These are phyloP conservation scores for Phytophthora macrochlamydospora DNA, from an alignment of 352 stramenopile genomes.

Conservation along the genomic window DNA sequence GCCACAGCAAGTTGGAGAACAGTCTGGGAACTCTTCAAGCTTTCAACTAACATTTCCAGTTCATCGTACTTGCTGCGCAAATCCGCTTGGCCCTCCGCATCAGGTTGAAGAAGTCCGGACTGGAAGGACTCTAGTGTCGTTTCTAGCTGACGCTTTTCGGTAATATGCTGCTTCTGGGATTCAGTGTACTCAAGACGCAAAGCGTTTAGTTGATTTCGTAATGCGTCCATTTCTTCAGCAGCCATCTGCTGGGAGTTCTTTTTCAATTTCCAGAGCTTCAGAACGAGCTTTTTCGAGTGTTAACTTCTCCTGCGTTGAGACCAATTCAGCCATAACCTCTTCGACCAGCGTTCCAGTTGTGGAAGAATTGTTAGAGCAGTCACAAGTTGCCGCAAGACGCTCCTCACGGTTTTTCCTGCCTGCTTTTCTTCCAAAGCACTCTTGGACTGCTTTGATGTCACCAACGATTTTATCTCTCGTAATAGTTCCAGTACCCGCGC, in stretches of 20 bases:
- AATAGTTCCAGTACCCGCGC: constrained; percentile 35
- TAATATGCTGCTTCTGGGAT: constrained; percentile 12
- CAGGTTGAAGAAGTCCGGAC: not conserved
- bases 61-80: constrained; percentile 12
- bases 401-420: constrained; percentile 47
- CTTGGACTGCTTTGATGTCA: constrained; percentile 22
- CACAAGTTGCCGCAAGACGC: not conserved
- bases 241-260: constrained; percentile 35
- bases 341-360: constrained; percentile 7
- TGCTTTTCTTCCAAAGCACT: constrained; percentile 42
- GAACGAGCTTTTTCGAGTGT: constrained; percentile 22
- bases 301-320: constrained; percentile 20
- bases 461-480: constrained; percentile 35
- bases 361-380: constrained; percentile 15
- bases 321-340: constrained; percentile 26
- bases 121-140: constrained; percentile 22
- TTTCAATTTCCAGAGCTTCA: constrained; percentile 26
- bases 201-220: constrained; percentile 31
- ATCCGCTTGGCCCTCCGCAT: constrained; percentile 3
- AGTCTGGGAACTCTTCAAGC: constrained; percentile 23
- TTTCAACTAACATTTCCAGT: constrained; percentile 16
- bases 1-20: constrained; percentile 24
- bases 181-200: constrained; percentile 24
- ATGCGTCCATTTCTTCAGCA: constrained; percentile 33
- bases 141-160: constrained; percentile 33